Evolutionary conservation across 805 yeast genomes (phyloP).

Genomic region (Sungouiozyma ichnusensis): DNA sequence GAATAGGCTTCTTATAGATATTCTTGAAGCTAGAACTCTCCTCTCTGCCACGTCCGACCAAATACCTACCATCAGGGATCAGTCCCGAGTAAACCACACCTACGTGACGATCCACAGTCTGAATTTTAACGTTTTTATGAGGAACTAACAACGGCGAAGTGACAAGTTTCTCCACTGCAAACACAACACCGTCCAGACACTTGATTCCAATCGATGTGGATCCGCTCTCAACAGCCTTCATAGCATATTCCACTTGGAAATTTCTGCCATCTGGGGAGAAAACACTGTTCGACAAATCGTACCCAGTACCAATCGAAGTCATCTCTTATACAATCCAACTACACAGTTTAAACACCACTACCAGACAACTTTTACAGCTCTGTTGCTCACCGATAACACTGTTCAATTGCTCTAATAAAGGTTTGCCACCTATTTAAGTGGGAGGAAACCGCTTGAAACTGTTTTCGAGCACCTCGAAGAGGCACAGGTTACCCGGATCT

Average conservation of each 20-base stretch:
- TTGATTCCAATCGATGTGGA: constrained; percentile 92
- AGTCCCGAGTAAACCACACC: constrained; percentile 95
- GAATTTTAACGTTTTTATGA: constrained; percentile 80
- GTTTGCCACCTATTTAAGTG: too few relatives aligned
- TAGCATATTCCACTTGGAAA: constrained; percentile 96
- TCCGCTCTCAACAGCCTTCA: constrained; percentile 95
- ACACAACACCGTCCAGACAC: constrained; percentile 87
- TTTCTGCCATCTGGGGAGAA: constrained; percentile 83
- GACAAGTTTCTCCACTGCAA: constrained; percentile 92
- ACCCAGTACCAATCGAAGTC: constrained; percentile 98
- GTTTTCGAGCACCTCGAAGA: too few relatives aligned
- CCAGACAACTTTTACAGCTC: too few relatives aligned
- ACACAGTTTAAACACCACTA: too few relatives aligned
- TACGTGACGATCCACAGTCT: constrained; percentile 83
- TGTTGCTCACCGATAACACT: too few relatives aligned
- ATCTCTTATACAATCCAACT: constrained; percentile 7
- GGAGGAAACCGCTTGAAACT: too few relatives aligned
- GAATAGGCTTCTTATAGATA: constrained; percentile 63
- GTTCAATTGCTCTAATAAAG: too few relatives aligned
- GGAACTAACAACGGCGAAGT: constrained; percentile 83
- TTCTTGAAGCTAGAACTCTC: constrained; percentile 76
- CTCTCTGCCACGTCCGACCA: constrained; percentile 85
- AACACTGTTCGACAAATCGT: constrained; percentile 94
- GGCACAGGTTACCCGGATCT: too few relatives aligned
- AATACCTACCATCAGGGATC: constrained; percentile 92